These are phyloP conservation scores for Rosa rugosa DNA, from an alignment of 306 rosid species.

Conservation along the genomic window DNA sequence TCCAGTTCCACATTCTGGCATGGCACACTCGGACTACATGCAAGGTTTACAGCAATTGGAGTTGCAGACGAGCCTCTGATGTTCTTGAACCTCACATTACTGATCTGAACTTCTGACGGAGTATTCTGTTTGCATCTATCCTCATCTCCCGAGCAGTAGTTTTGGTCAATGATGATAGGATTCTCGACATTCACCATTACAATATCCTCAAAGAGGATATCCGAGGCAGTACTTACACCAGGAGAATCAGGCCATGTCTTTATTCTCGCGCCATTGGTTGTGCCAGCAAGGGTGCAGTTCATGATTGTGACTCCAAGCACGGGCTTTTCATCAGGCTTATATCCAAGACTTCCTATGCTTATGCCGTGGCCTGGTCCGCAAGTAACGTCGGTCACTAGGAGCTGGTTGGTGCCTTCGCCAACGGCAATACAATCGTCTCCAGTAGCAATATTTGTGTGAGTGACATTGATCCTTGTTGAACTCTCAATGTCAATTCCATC, in stretches of 20 bases:
- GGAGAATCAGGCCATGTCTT: constrained; percentile 14
- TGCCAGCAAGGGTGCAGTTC: constrained; percentile 7
- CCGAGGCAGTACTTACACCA: neutral
- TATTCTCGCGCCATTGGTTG: neutral
- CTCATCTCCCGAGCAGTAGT: constrained; percentile 31
- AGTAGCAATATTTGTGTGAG: neutral
- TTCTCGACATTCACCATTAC: constrained; percentile 38
- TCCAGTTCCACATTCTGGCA: constrained; percentile 7
- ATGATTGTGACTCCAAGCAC: neutral
- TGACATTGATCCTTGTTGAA: neutral
- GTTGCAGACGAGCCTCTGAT: constrained; percentile 1
- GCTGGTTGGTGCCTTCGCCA: constrained; percentile 3
- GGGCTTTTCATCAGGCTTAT: neutral
- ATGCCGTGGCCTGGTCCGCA: constrained; percentile 11
- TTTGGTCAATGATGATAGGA: constrained; percentile 55
- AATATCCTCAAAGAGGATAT: constrained; percentile 33
- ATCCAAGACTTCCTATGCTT: constrained; percentile 13
- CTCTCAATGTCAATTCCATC: constrained; percentile 14
- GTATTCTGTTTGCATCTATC: neutral
- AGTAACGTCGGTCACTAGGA: neutral
- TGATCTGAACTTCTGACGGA: neutral
- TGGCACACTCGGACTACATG: neutral
- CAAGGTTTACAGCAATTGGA: neutral
- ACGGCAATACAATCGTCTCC: neutral
- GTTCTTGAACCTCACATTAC: constrained; percentile 3